These are phyloP conservation scores for Penicillium simplicissimum DNA, from an alignment of 495 filamentous ascomycete genomes.

Conservation along the genomic window DNA sequence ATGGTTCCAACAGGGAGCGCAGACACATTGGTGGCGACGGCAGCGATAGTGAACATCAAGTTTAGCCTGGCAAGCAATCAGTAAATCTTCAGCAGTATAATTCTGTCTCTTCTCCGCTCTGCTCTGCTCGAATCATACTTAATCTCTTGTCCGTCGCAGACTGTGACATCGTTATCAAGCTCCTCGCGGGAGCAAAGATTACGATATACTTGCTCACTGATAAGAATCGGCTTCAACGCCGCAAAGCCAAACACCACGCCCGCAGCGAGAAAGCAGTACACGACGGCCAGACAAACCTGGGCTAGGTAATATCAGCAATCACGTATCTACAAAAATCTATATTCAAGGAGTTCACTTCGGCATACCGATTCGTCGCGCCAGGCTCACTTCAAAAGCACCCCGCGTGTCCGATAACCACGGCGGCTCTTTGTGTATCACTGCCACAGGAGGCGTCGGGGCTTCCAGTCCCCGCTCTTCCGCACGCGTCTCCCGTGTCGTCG, in stretches of 20 bases:
- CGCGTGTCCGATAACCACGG: constrained; percentile 45
- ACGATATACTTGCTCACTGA: constrained; percentile 65
- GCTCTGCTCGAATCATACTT: constrained; percentile 55
- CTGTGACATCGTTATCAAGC: constrained; percentile 57
- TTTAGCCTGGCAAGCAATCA: constrained; percentile 55
- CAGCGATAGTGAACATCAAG: constrained; percentile 80
- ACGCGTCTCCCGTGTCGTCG: constrained; percentile 25
- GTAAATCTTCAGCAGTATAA: constrained; percentile 6
- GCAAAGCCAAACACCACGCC: constrained; percentile 76
- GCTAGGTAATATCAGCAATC: constrained; percentile 23
- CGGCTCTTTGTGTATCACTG: constrained; percentile 16
- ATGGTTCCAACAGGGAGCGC: constrained; percentile 77
- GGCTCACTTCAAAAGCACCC: constrained; percentile 69
- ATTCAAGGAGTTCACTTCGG: constrained; percentile 7
- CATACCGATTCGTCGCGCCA: constrained; percentile 63
- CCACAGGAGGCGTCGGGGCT: background rate
- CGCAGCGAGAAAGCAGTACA: constrained; percentile 80
- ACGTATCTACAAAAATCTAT: background rate
- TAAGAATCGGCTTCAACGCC: constrained; percentile 68
- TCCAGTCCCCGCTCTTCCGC: constrained; percentile 11
- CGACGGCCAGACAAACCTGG: constrained; percentile 56
- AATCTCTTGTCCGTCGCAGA: constrained; percentile 77
- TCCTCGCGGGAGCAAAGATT: constrained; percentile 59
- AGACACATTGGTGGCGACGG: constrained; percentile 66
- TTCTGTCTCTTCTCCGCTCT: background rate